Evolutionary conservation across 768 basidiomycete genomes (phyloP), one percentile per base, ranked within the genome.

Genomic region (Megacollybia marginata): DNA sequence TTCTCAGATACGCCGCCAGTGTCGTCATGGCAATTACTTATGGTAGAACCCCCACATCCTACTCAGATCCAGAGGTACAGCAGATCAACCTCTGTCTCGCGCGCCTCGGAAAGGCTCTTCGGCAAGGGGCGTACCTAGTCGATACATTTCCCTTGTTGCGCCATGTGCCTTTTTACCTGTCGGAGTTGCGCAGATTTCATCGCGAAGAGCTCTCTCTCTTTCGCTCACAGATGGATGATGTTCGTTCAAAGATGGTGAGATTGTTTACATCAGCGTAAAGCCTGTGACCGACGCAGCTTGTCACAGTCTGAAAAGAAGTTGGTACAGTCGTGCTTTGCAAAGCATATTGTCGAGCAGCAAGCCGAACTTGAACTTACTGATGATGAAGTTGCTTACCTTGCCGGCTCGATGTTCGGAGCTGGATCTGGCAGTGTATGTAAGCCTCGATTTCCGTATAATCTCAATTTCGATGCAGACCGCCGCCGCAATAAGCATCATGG

Each of bases 401-500:
- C 78, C 0, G 82, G 82, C 0, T 72, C 74, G 33, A 75, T 84
- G 62, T 84, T 80, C 50, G 82, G 82, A 19, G 82, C 82, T 33
- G 82, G 82, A 11, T 74, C 79, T 0, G 82, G 82, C 55, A 84
- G 81, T 9, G 71, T 73, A 51, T 31, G 68, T 58, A 18, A 33
- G n/a, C n/a, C 40, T 20, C 5, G 1, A 9, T 43, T 15, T 16
- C n/a, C 46, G 18, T n/a, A 10, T 13, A 11, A 10, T 15, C 4
- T 18, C 9, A 28, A 18, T 2, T 15, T 33, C 32, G 19, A 18
- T 20, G 10, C 44, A 71, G 55, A 83, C 79, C 9, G 78, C 80
- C 4, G 74, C 79, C 9, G 80, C 76, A 0, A 77, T 83, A 51
- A 78, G 74, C 54, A 65, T 80, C 38, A 57, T 68, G 2, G 62